Evolutionary conservation across 2,329 filamentous ascomycete genomes (phyloP).

Genomic region (Thielaviopsis populi): DNA sequence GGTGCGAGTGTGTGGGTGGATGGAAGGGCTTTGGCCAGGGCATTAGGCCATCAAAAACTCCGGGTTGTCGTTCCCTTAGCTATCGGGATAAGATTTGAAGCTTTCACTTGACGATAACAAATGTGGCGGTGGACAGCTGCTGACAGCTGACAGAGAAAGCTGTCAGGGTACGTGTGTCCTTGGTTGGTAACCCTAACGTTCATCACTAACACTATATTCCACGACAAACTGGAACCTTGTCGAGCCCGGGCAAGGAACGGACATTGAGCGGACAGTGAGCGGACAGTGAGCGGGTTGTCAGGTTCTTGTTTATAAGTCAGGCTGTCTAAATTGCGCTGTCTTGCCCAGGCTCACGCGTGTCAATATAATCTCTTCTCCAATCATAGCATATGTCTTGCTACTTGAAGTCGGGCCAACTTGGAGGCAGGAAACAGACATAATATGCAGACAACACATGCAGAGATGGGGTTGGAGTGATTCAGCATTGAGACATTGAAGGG

Average conservation of each 20-base stretch:
- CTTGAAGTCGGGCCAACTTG: not conserved
- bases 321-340: not conserved
- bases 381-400: not conserved
- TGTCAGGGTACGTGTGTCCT: not conserved
- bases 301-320: not conserved
- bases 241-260: too few species aligned
- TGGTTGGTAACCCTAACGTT: not conserved
- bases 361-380: not conserved
- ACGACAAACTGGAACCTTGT: not conserved
- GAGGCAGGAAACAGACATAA: not conserved
- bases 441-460: not conserved
- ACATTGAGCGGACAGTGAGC: not conserved
- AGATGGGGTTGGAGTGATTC: not conserved
- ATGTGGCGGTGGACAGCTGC: not conserved
- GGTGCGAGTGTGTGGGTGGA: slow-evolving; percentile 29
- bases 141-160: not conserved
- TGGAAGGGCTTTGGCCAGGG: not conserved
- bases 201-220: not conserved
- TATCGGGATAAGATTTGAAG: slow-evolving; percentile 1
- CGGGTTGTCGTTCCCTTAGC: not conserved
- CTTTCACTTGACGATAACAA: not conserved
- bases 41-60: not conserved
- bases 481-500: not conserved
- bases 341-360: not conserved
- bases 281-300: not conserved